Percentiles rank a stretch among this genome's conserved stretches.
Evolutionary conservation across 2,329 filamentous ascomycete species (phyloP).

Genomic region (Leptographium procerum): DNA sequence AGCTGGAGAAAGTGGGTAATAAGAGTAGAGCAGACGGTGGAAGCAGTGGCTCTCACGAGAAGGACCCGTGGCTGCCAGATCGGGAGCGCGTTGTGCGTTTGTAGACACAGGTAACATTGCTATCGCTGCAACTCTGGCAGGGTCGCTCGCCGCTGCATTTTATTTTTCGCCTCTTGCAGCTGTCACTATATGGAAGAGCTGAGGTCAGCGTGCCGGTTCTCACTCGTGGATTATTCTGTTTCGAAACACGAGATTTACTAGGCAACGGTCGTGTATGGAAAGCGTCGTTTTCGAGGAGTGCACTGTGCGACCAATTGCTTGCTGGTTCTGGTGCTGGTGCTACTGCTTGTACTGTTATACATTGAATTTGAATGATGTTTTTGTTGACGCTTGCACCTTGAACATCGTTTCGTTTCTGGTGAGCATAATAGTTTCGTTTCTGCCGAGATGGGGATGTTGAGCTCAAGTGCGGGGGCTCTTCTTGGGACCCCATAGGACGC

Average conservation of each 20-base stretch:
- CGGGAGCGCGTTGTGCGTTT: neutral
- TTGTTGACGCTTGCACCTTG: neutral
- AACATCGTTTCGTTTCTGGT: neutral
- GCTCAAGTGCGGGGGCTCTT: neutral
- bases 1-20: neutral
- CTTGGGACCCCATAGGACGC: neutral
- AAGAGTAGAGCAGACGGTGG: too few species aligned
- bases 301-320: neutral
- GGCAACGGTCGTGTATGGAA: constrained; percentile 1
- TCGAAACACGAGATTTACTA: neutral
- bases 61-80: neutral
- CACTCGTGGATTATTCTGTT: neutral
- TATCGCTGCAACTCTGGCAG: neutral
- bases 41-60: neutral
- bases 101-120: neutral
- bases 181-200: neutral
- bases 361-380: neutral
- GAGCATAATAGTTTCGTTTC: neutral
- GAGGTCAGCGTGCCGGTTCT: too few species aligned
- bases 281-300: neutral
- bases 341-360: neutral
- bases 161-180: neutral
- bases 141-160: neutral
- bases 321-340: neutral
- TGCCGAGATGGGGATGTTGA: neutral